Evolutionary conservation across 441 rosid species (phyloP).

Genomic region (Populus hybrid): DNA sequence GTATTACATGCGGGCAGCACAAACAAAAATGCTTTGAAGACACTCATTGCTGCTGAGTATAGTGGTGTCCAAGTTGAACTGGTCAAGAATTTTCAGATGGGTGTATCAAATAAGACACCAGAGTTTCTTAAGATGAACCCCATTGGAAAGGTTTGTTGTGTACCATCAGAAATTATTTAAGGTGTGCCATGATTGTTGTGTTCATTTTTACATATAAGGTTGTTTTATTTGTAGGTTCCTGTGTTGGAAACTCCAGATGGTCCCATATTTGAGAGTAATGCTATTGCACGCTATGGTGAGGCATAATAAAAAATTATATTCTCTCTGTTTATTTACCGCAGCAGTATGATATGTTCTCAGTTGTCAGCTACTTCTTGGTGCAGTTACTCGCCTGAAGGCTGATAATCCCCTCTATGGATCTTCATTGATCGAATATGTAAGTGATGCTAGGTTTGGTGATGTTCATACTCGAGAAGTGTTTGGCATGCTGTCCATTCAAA

Average conservation of each 20-base stretch:
- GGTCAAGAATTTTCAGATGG: slow-evolving; percentile 57
- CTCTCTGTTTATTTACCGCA: not conserved
- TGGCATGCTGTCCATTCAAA: not conserved
- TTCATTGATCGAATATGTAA: slow-evolving; percentile 55
- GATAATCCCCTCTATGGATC: slow-evolving; percentile 57
- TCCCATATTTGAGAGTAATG: slow-evolving; percentile 77
- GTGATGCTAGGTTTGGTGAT: slow-evolving; percentile 1
- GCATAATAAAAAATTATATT: not conserved
- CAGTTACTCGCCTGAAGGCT: slow-evolving; percentile 51
- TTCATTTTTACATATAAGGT: not conserved
- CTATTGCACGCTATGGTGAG: slow-evolving; percentile 79
- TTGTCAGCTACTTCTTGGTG: not conserved
- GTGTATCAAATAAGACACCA: slow-evolving; percentile 70
- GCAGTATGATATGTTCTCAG: not conserved
- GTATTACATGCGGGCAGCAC: slow-evolving; percentile 45
- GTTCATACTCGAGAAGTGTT: not conserved
- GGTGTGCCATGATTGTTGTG: not conserved
- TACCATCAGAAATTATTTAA: not conserved
- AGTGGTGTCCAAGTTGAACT: slow-evolving; percentile 57
- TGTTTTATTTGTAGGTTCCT: slow-evolving; percentile 41
- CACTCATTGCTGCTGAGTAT: slow-evolving; percentile 74
- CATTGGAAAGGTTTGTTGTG: slow-evolving; percentile 57
- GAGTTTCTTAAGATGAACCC: slow-evolving; percentile 83
- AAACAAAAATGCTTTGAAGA: slow-evolving; percentile 54
- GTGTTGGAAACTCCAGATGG: slow-evolving; percentile 79